Percentiles rank a stretch among this genome's conserved stretches.
Evolutionary conservation across 2,329 filamentous ascomycete species (phyloP).

Genomic region (Zymoseptoria tritici): DNA sequence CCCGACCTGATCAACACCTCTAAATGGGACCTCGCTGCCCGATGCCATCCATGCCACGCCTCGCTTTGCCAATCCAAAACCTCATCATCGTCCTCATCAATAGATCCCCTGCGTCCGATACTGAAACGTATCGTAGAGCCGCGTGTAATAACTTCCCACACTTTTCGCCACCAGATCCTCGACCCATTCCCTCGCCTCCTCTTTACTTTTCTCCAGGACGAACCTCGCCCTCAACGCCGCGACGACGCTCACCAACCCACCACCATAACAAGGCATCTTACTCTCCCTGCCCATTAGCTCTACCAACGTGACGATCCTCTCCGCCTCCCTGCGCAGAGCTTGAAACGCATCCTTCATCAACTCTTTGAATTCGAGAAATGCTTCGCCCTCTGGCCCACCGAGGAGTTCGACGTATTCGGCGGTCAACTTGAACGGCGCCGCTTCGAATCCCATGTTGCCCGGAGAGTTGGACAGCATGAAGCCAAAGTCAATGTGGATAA

Average conservation of each 20-base stretch:
- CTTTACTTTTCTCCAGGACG: constrained; percentile 72
- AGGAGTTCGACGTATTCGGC: constrained; percentile 80
- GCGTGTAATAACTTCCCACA: constrained; percentile 78
- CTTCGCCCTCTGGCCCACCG: constrained; percentile 61
- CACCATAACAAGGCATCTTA: constrained; percentile 76
- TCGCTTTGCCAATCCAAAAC: background rate
- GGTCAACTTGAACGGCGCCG: constrained; percentile 78
- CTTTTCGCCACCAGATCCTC: constrained; percentile 77
- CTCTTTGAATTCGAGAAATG: constrained; percentile 68
- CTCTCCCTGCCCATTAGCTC: constrained; percentile 78
- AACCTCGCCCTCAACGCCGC: constrained; percentile 65
- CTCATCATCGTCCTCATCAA: constrained; percentile 35
- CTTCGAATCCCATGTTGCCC: constrained; percentile 76
- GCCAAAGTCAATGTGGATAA: constrained; percentile 82
- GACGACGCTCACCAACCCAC: constrained; percentile 64
- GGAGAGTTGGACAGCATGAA: constrained; percentile 87
- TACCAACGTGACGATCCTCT: constrained; percentile 73
- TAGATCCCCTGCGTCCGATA: constrained; percentile 85
- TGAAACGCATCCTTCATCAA: constrained; percentile 80
- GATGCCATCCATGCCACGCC: background rate
- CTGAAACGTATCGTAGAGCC: constrained; percentile 69
- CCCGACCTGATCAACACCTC: background rate
- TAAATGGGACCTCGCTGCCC: background rate
- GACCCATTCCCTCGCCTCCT: constrained; percentile 74
- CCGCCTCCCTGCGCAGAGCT: constrained; percentile 68